Percentiles rank a stretch among this genome's conserved stretches.
Evolutionary conservation across 2,329 filamentous ascomycete genomes (phyloP).

Genomic region (Hypoxylon sp.): DNA sequence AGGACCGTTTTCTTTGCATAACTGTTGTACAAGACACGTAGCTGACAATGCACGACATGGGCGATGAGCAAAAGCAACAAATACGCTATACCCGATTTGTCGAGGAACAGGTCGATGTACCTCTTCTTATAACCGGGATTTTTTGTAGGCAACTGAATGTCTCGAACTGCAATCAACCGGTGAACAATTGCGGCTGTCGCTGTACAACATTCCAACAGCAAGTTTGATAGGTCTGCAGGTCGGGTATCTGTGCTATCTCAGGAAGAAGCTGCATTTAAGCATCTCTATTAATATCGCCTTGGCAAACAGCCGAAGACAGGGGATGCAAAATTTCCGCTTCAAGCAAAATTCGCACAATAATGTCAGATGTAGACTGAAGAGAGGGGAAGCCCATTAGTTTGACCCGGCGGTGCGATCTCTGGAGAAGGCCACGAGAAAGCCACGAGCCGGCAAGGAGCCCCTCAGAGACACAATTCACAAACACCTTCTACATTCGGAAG

Average conservation of each 20-base stretch:
- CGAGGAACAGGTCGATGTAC: not conserved
- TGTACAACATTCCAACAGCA: constrained; percentile 6
- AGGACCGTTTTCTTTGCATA: not conserved
- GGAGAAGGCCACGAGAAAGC: constrained; percentile 3
- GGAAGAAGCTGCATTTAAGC: not conserved
- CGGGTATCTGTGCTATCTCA: not conserved
- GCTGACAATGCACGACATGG: not conserved
- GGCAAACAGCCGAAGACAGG: not conserved
- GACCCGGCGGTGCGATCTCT: constrained; percentile 3
- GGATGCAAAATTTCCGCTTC: not conserved
- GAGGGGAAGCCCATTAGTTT: not conserved
- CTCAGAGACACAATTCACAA: constrained; percentile 7
- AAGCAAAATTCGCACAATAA: not conserved
- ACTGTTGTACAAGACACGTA: not conserved
- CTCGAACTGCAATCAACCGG: constrained; percentile 10
- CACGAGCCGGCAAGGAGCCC: constrained; percentile 6
- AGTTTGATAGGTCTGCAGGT: constrained; percentile 1
- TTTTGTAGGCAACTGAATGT: constrained; percentile 12
- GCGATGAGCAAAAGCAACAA: not conserved
- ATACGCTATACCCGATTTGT: not conserved
- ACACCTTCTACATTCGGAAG: not conserved
- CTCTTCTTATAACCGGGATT: constrained; percentile 5
- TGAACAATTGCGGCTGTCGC: constrained; percentile 1
- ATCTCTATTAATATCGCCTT: constrained; percentile 8
- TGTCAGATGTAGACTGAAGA: constrained; percentile 5